Evolutionary conservation across 257 asterid genomes (phyloP).

Genomic region (Schizonepeta tenuifolia): DNA sequence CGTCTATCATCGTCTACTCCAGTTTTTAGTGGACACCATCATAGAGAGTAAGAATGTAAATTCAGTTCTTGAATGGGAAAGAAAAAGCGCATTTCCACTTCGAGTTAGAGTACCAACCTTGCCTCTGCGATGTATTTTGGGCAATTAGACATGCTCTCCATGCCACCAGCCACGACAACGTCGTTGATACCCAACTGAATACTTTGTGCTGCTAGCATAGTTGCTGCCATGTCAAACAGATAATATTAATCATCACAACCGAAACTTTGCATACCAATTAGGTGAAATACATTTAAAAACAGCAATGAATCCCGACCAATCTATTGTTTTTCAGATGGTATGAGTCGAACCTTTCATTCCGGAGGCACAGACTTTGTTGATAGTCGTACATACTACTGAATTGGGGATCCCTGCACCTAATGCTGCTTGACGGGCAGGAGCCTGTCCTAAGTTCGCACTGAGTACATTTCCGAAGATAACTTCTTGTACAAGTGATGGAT

Average conservation of each 20-base stretch:
- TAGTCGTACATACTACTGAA: constrained; percentile 83
- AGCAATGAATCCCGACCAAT: constrained; percentile 18
- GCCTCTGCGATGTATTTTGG: constrained; percentile 96
- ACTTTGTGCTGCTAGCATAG: constrained; percentile 92
- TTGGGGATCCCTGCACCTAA: constrained; percentile 93
- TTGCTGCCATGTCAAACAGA: constrained; percentile 61
- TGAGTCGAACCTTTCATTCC: constrained; percentile 86
- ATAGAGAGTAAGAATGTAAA: constrained; percentile 7
- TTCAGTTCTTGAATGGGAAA: neutral
- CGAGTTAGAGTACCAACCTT: constrained; percentile 56
- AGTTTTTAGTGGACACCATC: neutral
- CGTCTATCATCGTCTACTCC: constrained; percentile 7
- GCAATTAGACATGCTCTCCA: constrained; percentile 98
- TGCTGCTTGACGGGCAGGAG: constrained; percentile 99
- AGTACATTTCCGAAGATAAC: constrained; percentile 95
- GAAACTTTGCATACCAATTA: neutral
- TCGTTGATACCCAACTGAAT: constrained; percentile 94
- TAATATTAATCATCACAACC: neutral
- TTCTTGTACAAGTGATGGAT: constrained; percentile 91
- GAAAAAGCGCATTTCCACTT: neutral
- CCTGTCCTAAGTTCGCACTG: constrained; percentile 98
- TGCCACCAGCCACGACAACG: constrained; percentile 99
- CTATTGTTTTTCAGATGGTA: neutral
- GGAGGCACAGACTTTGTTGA: constrained; percentile 99
- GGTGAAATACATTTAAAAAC: neutral